phyloP scores from a whole-genome alignment of 805 yeast genomes.

The Wickerhamomyces mucosus region DNA sequence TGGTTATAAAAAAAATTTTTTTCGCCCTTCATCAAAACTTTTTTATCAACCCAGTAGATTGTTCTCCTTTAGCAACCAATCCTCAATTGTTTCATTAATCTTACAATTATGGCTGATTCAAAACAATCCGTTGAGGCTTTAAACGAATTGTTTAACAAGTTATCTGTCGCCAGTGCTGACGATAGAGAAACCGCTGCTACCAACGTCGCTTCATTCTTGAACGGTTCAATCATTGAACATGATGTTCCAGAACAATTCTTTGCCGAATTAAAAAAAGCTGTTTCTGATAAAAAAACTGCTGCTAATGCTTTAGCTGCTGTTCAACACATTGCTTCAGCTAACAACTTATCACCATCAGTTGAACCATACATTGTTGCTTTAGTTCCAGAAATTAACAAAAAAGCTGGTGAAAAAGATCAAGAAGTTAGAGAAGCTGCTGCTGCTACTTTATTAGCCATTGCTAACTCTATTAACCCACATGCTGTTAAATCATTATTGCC shows the following conservation, averaged over 20 bases:
- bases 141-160: slow-evolving; percentile 86
- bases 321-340: slow-evolving; percentile 72
- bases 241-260: slow-evolving; percentile 92
- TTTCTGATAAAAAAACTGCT: slow-evolving; percentile 75
- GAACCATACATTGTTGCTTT: slow-evolving; percentile 91
- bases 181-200: slow-evolving; percentile 79
- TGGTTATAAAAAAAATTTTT: slow-evolving; percentile 12
- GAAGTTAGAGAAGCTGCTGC: slow-evolving; percentile 67
- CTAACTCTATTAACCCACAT: slow-evolving; percentile 81
- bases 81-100: slow-evolving; percentile 1
- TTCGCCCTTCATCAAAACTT: slow-evolving; percentile 5
- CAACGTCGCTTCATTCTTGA: slow-evolving; percentile 86
- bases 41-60: slow-evolving; percentile 2
- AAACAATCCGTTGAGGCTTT: slow-evolving; percentile 60
- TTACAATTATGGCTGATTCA: slow-evolving; percentile 32
- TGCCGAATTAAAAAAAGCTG: slow-evolving; percentile 61
- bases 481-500: slow-evolving; percentile 90
- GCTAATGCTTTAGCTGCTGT: slow-evolving; percentile 79
- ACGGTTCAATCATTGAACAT: slow-evolving; percentile 96
- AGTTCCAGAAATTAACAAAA: slow-evolving; percentile 58
- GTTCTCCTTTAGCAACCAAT: background rate
- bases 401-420: slow-evolving; percentile 86
- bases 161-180: slow-evolving; percentile 81
- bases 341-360: slow-evolving; percentile 78
- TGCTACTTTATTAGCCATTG: slow-evolving; percentile 66